Conservation (phyloP, 176 grass and related monocot genomes). For the Musa acuminata region DNA sequence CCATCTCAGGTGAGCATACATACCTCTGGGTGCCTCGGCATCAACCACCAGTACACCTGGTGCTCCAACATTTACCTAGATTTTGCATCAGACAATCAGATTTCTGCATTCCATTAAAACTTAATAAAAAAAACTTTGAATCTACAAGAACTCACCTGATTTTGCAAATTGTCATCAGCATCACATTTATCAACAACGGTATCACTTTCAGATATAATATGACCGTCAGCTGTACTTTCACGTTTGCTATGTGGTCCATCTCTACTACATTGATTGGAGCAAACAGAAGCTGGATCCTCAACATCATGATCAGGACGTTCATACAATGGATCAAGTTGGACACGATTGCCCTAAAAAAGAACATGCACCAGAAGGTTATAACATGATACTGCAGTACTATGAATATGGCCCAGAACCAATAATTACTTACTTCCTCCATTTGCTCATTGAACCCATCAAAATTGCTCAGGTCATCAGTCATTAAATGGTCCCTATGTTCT, state of each 20-base stretch:
- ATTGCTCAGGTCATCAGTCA: conserved; percentile 24
- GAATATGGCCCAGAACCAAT: conserved; percentile 22
- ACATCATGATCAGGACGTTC: background rate
- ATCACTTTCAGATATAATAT: background rate
- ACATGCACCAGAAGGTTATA: conserved; percentile 19
- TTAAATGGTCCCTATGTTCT: conserved; percentile 9
- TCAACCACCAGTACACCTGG: no score
- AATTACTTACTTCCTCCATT: conserved; percentile 24
- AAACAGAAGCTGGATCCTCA: conserved; percentile 17
- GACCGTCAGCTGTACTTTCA: conserved; percentile 13
- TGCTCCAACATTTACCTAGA: no score
- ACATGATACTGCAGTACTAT: background rate
- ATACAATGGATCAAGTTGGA: conserved; percentile 20
- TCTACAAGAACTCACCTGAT: conserved; percentile 28
- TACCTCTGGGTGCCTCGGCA: no score
- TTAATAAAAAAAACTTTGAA: conserved; percentile 1
- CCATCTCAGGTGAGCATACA: no score
- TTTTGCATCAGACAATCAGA: no score
- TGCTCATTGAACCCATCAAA: conserved; percentile 14
- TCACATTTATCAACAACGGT: conserved; percentile 1
- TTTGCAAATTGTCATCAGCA: conserved; percentile 20
- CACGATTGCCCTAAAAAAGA: conserved; percentile 30
- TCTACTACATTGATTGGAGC: conserved; percentile 15
- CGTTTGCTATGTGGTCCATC: conserved; percentile 14
- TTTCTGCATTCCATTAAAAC: conserved; percentile 10